phyloP scores from a whole-genome alignment of 2,329 filamentous ascomycete genomes.

The Penicillium sclerotiorum region DNA sequence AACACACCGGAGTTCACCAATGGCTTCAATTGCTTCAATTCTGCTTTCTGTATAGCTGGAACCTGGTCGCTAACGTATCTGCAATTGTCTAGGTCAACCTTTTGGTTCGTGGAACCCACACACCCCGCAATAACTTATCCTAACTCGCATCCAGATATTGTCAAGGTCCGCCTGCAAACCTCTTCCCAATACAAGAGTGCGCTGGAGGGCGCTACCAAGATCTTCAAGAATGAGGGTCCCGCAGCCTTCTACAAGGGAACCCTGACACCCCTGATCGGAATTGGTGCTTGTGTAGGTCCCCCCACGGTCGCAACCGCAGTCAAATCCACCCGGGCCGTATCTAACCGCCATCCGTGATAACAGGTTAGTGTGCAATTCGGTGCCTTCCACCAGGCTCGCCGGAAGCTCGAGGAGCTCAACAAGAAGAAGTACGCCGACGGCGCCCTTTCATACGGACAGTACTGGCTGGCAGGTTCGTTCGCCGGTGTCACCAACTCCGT shows the following conservation, averaged over 20 bases:
- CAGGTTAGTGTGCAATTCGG: conserved; percentile 92
- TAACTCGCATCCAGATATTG: conserved; percentile 67
- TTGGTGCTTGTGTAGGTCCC: conserved; percentile 80
- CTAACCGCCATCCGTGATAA: background rate
- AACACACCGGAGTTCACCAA: conserved; percentile 5
- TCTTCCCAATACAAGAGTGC: conserved; percentile 79
- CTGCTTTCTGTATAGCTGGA: background rate
- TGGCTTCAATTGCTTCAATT: background rate
- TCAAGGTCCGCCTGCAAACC: conserved; percentile 97
- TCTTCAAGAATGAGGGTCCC: conserved; percentile 84
- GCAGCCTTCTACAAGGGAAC: conserved; percentile 98
- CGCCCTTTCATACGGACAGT: conserved; percentile 76
- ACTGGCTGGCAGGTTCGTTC: conserved; percentile 88
- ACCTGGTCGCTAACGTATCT: conserved; percentile 27
- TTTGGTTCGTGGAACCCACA: conserved; percentile 55
- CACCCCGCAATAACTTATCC: conserved; percentile 1
- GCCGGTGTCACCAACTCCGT: conserved; percentile 88
- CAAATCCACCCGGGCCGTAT: background rate
- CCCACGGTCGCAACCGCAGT: background rate
- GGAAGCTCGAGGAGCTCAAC: conserved; percentile 80
- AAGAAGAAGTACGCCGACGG: conserved; percentile 45
- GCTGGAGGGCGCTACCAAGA: conserved; percentile 75
- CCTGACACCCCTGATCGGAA: conserved; percentile 88
- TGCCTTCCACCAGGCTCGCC: conserved; percentile 89
- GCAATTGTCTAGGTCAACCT: conserved; percentile 57